A percentile compares a stretch with the other conserved stretches of the same genome.
Evolutionary conservation across 2,329 filamentous ascomycete genomes (phyloP).

Genomic region (Fusarium fujikuroi): DNA sequence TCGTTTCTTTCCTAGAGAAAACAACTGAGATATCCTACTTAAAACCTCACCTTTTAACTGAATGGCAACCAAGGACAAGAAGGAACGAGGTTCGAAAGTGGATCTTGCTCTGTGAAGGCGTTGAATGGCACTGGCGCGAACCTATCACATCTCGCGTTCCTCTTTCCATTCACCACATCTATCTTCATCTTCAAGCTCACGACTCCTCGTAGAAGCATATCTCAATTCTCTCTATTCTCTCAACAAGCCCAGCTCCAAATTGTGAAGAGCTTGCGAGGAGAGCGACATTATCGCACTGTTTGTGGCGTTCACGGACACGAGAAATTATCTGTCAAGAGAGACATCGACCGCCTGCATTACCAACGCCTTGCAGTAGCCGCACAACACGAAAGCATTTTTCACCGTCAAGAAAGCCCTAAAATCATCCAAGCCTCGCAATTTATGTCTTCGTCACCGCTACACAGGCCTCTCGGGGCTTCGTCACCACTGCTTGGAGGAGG

Average conservation of each 20-base stretch:
- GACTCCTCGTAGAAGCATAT: neutral
- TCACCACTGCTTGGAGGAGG: conserved; percentile 43
- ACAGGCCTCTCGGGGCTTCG: conserved; percentile 29
- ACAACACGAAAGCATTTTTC: conserved; percentile 9
- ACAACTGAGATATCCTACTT: neutral
- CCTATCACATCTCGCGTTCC: conserved; percentile 13
- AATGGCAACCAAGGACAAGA: neutral
- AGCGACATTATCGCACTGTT: neutral
- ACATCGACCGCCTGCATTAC: conserved; percentile 2
- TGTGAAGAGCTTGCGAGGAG: neutral
- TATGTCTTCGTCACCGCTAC: conserved; percentile 42
- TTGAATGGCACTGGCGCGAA: neutral
- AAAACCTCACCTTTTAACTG: neutral
- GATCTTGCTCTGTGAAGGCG: conserved; percentile 1
- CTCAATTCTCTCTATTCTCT: neutral
- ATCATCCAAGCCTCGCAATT: neutral
- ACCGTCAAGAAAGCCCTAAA: neutral
- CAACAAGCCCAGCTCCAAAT: neutral
- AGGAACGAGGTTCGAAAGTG: conserved; percentile 6
- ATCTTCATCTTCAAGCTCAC: neutral
- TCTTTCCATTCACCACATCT: conserved; percentile 10
- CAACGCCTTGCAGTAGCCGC: conserved; percentile 4
- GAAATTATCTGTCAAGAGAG: neutral
- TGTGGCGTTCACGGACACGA: conserved; percentile 9
- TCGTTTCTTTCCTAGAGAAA: neutral